A percentile compares a stretch with the other conserved stretches of the same genome.
Evolutionary conservation across 371 early-diverging fungal species (phyloP).

Genomic region (Capniomyces stellatus): DNA sequence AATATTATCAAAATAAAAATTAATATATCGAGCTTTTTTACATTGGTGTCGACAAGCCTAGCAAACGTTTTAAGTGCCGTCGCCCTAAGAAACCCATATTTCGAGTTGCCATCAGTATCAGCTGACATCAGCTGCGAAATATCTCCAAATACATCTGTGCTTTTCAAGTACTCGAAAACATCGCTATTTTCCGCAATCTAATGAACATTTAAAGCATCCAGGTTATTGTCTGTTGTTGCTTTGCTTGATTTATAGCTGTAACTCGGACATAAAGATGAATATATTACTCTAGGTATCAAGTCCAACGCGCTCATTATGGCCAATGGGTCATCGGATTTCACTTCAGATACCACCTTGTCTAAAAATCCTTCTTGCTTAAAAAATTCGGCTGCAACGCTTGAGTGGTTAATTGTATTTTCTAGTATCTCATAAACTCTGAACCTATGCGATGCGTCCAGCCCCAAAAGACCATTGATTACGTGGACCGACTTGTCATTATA

Average conservation of each 20-base stretch:
- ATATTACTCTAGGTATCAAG: constrained; percentile 9
- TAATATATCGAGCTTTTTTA: background rate
- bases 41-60: background rate
- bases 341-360: constrained; percentile 11
- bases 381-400: constrained; percentile 7
- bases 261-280: constrained; percentile 5
- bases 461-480: constrained; percentile 6
- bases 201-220: background rate
- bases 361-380: constrained; percentile 14
- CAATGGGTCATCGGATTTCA: constrained; percentile 8
- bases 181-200: constrained; percentile 3
- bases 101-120: background rate
- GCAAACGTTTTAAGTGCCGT: constrained; percentile 1
- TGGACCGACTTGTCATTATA: constrained; percentile 6
- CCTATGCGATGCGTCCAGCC: constrained; percentile 12
- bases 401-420: constrained; percentile 2
- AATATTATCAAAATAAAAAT: background rate
- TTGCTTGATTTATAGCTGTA: constrained; percentile 9
- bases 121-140: background rate
- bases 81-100: background rate
- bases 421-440: constrained; percentile 22
- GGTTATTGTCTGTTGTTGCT: constrained; percentile 6
- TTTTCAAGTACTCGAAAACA: constrained; percentile 11
- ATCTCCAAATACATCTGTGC: background rate
- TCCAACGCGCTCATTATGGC: constrained; percentile 16